Evolutionary conservation across 805 yeast genomes (phyloP), one percentile per base, ranked within the genome.

Genomic region (Candida ipomoeae): DNA sequence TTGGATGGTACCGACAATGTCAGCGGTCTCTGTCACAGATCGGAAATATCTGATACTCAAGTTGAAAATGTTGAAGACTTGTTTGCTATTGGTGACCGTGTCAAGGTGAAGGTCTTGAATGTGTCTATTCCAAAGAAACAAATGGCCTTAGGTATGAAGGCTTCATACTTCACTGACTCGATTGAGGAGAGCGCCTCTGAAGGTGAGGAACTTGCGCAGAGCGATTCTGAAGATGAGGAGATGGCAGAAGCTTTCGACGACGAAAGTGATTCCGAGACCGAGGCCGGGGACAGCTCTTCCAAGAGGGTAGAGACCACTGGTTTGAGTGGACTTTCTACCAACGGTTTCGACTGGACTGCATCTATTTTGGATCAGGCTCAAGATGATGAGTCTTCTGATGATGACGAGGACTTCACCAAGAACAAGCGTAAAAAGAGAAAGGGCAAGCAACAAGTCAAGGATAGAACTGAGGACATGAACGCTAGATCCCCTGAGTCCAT

Each of bases 281-380:
- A 59, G 15, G 69, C 65, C 6, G 71, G 60, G 10, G 64, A 59
- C 14, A 21, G 46, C 36, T 20, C 51, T 7, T 31, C 52, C 18
- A 42, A 58, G 6, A 64, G 63, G 18, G 8, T 14, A n/a, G 13
- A 13, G 41, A 14, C 26, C 26, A 39, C n/a, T 21, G 41, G 41
- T 3, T 39, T 39, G 41, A 23, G 41, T 39, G 41, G 41, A 23
- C 41, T 39, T 39, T 82, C 90, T 17, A 85, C 95, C 37, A 84
- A 82, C 59, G 95, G 95, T 3, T 94, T 94, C 61, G 97, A 94
- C 67, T 94, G 99, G 99, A 85, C 96, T 42, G 96, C 96, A 2
- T 84, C 88, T 38, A 83, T 89, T 57, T 74, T 90, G 55, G 96
- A 88, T 59, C 95, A 88, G 69, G 88, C 85, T 17, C 83, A 80